Conservation (phyloP, 2,329 filamentous ascomycete genomes). For the Dothiorella sarmentorum region DNA sequence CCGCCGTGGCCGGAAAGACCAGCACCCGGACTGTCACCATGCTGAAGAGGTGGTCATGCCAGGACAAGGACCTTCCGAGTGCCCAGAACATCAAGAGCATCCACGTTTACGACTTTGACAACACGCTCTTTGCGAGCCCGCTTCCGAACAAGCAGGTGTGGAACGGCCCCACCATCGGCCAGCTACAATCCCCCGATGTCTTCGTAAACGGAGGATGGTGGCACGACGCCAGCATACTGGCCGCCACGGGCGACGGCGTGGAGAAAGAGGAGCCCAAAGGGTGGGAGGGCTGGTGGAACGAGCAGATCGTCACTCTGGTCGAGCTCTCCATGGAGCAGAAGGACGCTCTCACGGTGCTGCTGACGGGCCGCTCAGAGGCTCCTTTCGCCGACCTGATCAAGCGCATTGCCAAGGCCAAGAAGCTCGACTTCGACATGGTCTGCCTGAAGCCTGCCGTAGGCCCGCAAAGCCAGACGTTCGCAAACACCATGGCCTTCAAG, state of each 20-base stretch:
- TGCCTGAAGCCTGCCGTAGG: slow-evolving; percentile 82
- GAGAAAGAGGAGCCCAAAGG: slow-evolving; percentile 77
- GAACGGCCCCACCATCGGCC: slow-evolving; percentile 73
- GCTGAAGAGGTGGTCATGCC: slow-evolving; percentile 79
- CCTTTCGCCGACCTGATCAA: slow-evolving; percentile 76
- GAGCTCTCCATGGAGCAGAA: slow-evolving; percentile 77
- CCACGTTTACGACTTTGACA: slow-evolving; percentile 97
- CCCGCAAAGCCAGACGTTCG: slow-evolving; percentile 74
- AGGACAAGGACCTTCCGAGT: slow-evolving; percentile 69
- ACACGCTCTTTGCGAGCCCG: slow-evolving; percentile 89
- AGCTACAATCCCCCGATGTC: slow-evolving; percentile 69
- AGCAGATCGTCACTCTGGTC: slow-evolving; percentile 77
- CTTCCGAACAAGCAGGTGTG: slow-evolving; percentile 86
- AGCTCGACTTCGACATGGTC: slow-evolving; percentile 82
- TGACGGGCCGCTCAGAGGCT: slow-evolving; percentile 80
- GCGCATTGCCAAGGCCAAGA: slow-evolving; percentile 73
- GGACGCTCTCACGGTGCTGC: slow-evolving; percentile 76
- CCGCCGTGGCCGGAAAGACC: slow-evolving; percentile 22
- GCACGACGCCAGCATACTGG: slow-evolving; percentile 85
- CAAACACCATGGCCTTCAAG: slow-evolving; percentile 88
- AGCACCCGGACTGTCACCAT: slow-evolving; percentile 62
- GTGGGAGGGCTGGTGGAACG: slow-evolving; percentile 97
- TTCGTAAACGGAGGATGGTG: slow-evolving; percentile 92
- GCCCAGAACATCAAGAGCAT: slow-evolving; percentile 70
- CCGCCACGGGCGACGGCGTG: slow-evolving; percentile 77